These are phyloP conservation scores for Entomortierella chlamydospora DNA, from an alignment of 192 early-diverging fungal species.

Conservation along the genomic window DNA sequence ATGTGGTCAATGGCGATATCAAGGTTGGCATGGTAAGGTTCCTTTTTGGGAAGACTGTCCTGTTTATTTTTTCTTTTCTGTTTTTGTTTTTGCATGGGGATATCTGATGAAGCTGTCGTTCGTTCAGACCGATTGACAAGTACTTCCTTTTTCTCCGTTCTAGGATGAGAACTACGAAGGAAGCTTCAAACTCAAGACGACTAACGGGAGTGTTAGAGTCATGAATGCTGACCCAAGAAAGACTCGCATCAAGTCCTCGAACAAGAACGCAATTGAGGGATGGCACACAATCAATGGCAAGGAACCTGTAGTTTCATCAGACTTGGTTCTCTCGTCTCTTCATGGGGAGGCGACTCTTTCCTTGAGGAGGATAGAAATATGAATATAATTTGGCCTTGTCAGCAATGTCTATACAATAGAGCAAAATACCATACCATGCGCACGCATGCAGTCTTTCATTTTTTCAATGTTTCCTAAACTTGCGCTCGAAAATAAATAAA, in stretches of 20 bases:
- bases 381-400: neutral
- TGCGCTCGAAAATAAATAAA: too few species aligned
- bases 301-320: neutral
- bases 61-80: neutral
- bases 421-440: too few species aligned
- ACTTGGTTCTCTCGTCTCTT: neutral
- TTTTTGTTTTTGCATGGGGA: neutral
- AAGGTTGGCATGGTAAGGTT: conserved; percentile 22
- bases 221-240: neutral
- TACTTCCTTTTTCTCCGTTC: neutral
- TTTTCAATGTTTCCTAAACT: too few species aligned
- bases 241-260: neutral
- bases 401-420: too few species aligned
- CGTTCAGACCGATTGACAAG: neutral
- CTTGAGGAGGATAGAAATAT: conserved; percentile 2
- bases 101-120: neutral
- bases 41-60: too few species aligned
- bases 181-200: conserved; percentile 10
- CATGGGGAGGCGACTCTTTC: conserved; percentile 6
- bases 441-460: too few species aligned
- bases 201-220: neutral
- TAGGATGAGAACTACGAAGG: neutral
- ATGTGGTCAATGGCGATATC: conserved; percentile 1
- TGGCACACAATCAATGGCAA: neutral
- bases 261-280: neutral